Evolutionary conservation across 225 moss, liverwort and hornwort genomes (phyloP).

Genomic region (Physcomitrium patens): DNA sequence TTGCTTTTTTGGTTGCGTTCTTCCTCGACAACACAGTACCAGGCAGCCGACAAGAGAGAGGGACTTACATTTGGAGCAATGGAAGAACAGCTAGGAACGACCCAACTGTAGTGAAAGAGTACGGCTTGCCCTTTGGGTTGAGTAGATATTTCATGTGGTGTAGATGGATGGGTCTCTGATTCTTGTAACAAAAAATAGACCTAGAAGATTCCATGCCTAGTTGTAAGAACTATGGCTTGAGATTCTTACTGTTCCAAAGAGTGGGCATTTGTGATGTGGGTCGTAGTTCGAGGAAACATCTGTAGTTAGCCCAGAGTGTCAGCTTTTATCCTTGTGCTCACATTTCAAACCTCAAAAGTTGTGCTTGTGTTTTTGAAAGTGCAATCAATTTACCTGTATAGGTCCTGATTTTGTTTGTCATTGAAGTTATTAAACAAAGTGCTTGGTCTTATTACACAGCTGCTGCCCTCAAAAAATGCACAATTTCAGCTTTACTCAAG

Average conservation of each 20-base stretch:
- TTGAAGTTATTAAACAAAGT: neutral
- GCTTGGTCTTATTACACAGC: neutral
- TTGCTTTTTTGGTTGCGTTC: constrained; percentile 80
- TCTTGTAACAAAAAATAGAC: constrained; percentile 28
- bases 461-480: neutral
- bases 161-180: constrained; percentile 68
- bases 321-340: constrained; percentile 18
- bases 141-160: constrained; percentile 77
- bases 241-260: constrained; percentile 29
- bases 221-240: constrained; percentile 15
- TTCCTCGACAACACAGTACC: constrained; percentile 85
- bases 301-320: constrained; percentile 8
- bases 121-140: constrained; percentile 74
- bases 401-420: neutral
- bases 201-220: constrained; percentile 25
- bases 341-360: constrained; percentile 28
- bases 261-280: constrained; percentile 32
- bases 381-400: constrained; percentile 27
- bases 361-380: constrained; percentile 31
- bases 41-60: constrained; percentile 82
- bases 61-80: constrained; percentile 82
- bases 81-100: constrained; percentile 68
- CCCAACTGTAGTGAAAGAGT: constrained; percentile 71
- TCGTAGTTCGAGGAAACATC: constrained; percentile 23
- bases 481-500: too few species aligned